Percentiles rank a stretch among this genome's conserved stretches.
Evolutionary conservation across 768 basidiomycete genomes (phyloP).

Genomic region (Candolleomyces efflorescens): DNA sequence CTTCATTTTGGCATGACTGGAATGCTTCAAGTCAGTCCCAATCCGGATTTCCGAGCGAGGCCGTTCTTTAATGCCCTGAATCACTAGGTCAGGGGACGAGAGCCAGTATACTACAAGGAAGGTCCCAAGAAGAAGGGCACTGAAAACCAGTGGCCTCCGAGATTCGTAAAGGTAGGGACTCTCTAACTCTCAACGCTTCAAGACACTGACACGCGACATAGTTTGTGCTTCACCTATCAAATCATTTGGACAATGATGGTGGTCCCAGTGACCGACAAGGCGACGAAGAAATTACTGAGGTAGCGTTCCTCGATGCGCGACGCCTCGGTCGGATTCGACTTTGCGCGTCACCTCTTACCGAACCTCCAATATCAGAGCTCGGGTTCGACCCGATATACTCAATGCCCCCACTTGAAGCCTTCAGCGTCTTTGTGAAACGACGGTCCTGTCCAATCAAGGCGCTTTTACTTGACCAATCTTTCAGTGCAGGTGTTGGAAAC

Average conservation of each 20-base stretch:
- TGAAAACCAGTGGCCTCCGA: constrained; percentile 57
- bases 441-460: constrained; percentile 68
- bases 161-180: constrained; percentile 53
- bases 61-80: not conserved
- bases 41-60: not conserved
- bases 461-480: constrained; percentile 73
- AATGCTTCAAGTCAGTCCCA: constrained; percentile 53
- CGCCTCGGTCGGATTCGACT: constrained; percentile 69
- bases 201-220: constrained; percentile 16
- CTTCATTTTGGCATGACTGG: constrained; percentile 87
- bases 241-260: constrained; percentile 14
- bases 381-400: constrained; percentile 76
- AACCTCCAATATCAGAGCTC: constrained; percentile 67
- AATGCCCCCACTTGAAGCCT: constrained; percentile 56
- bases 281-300: constrained; percentile 28
- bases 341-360: constrained; percentile 47
- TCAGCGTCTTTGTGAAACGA: constrained; percentile 42
- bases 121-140: constrained; percentile 28
- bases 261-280: constrained; percentile 6
- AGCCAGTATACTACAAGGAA: constrained; percentile 46
- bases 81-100: constrained; percentile 43
- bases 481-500: constrained; percentile 79
- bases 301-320: constrained; percentile 72
- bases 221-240: constrained; percentile 62
- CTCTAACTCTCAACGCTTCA: not conserved